Conservation (phyloP, 768 basidiomycete genomes). For the Suillus weaverae region DNA sequence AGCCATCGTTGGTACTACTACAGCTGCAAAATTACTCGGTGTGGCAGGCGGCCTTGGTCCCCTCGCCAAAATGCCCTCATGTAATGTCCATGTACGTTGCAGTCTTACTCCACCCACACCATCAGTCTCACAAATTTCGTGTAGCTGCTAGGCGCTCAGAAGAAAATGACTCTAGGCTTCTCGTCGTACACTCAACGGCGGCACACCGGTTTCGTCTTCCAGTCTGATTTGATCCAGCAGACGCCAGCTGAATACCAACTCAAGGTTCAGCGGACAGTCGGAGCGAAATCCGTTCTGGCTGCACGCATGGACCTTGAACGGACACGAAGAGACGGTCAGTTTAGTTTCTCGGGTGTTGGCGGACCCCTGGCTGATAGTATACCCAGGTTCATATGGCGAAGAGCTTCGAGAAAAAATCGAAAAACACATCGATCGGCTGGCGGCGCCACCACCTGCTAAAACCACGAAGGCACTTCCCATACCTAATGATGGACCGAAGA, state of each 20-base stretch:
- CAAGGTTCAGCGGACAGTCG: slow-evolving; percentile 90
- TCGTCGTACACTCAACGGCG: slow-evolving; percentile 84
- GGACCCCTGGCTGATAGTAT: neutral
- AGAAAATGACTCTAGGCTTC: slow-evolving; percentile 90
- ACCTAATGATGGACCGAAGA: slow-evolving; percentile 94
- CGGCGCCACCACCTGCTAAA: slow-evolving; percentile 93
- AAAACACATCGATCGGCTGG: slow-evolving; percentile 85
- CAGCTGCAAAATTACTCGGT: slow-evolving; percentile 96
- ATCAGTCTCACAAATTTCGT: neutral
- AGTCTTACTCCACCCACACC: neutral
- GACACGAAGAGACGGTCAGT: slow-evolving; percentile 72
- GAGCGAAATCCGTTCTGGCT: slow-evolving; percentile 87
- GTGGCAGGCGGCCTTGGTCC: slow-evolving; percentile 92
- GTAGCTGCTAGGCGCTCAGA: slow-evolving; percentile 91
- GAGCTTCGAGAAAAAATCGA: slow-evolving; percentile 86
- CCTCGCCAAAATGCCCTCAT: slow-evolving; percentile 91
- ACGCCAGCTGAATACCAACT: slow-evolving; percentile 89
- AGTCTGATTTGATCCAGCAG: slow-evolving; percentile 82
- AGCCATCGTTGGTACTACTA: slow-evolving; percentile 96
- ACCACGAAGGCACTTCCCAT: slow-evolving; percentile 91
- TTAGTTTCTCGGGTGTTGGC: slow-evolving; percentile 3
- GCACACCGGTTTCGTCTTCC: slow-evolving; percentile 97
- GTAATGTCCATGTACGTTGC: slow-evolving; percentile 85
- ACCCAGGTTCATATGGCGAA: slow-evolving; percentile 74
- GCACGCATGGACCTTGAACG: slow-evolving; percentile 95